Conservation (phyloP, 2,329 filamentous ascomycete species). For the Exophiala sp. region DNA sequence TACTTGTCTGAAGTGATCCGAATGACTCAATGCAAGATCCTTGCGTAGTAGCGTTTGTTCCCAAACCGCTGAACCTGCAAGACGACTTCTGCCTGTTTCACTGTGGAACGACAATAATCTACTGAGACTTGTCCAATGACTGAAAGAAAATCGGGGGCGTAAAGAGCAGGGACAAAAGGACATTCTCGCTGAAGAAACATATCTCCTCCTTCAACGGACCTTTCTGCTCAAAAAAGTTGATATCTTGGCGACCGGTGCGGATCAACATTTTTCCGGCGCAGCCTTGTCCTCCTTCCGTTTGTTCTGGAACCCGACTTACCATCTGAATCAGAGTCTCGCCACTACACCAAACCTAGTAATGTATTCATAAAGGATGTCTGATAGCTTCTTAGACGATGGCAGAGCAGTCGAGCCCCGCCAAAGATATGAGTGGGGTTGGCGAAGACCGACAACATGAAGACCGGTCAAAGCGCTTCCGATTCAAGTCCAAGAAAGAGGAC, state of each 20-base stretch:
- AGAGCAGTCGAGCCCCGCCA: neutral
- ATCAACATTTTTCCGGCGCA: slow-evolving; percentile 12
- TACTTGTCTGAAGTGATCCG: neutral
- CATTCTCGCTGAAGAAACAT: slow-evolving; percentile 16
- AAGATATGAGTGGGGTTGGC: neutral
- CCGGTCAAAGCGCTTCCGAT: slow-evolving; percentile 23
- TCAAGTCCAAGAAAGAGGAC: slow-evolving; percentile 20
- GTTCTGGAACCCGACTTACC: neutral
- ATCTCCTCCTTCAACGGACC: neutral
- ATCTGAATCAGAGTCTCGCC: neutral
- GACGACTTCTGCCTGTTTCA: neutral
- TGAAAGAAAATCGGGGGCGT: neutral
- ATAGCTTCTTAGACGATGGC: slow-evolving; percentile 9
- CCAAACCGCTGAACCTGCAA: neutral
- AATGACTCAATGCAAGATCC: neutral
- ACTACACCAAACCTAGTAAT: neutral
- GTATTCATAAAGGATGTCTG: too few relatives aligned
- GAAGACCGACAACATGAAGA: neutral
- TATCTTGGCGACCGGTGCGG: slow-evolving; percentile 18
- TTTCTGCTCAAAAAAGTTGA: slow-evolving; percentile 18
- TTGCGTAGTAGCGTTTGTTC: neutral
- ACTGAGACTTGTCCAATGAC: neutral
- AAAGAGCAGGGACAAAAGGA: slow-evolving; percentile 3
- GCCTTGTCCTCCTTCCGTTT: neutral
- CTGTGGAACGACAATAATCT: neutral